Evolutionary conservation across 306 rosid species (phyloP).

Genomic region (Luffa aegyptiaca): DNA sequence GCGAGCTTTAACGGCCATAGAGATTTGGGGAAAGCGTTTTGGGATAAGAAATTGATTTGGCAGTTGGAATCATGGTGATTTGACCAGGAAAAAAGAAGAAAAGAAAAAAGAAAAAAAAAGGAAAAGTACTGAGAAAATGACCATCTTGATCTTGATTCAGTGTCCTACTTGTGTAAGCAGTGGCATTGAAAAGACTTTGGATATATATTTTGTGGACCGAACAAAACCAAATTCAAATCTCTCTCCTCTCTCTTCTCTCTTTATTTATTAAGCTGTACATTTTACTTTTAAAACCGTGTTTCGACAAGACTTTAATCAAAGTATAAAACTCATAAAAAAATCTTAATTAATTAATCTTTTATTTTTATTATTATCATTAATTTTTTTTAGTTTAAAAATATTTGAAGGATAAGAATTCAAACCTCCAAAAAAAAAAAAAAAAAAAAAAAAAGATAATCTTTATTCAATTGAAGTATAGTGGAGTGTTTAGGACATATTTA

Average conservation of each 20-base stretch:
- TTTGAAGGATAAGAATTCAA: too few species aligned
- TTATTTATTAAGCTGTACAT: not conserved
- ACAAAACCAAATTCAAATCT: not conserved
- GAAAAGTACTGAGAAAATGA: not conserved
- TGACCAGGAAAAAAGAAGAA: not conserved
- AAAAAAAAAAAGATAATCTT: too few species aligned
- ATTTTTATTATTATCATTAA: too few species aligned
- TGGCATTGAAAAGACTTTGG: not conserved
- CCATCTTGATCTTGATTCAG: conserved; percentile 1
- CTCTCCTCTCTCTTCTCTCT: not conserved
- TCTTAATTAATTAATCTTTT: too few species aligned
- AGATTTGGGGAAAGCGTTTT: not conserved
- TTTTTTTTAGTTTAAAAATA: too few species aligned
- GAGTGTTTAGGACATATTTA: too few species aligned
- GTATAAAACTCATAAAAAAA: too few species aligned
- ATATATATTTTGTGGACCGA: not conserved
- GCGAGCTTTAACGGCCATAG: not conserved
- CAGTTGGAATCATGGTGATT: not conserved
- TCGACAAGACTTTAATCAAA: not conserved
- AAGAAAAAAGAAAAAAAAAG: not conserved
- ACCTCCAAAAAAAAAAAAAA: too few species aligned
- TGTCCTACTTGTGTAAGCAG: not conserved
- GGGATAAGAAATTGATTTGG: not conserved
- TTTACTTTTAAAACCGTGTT: not conserved
- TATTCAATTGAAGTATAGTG: too few species aligned